Evolutionary conservation across 306 rosid species (phyloP).

Genomic region (Carpinus viminea): DNA sequence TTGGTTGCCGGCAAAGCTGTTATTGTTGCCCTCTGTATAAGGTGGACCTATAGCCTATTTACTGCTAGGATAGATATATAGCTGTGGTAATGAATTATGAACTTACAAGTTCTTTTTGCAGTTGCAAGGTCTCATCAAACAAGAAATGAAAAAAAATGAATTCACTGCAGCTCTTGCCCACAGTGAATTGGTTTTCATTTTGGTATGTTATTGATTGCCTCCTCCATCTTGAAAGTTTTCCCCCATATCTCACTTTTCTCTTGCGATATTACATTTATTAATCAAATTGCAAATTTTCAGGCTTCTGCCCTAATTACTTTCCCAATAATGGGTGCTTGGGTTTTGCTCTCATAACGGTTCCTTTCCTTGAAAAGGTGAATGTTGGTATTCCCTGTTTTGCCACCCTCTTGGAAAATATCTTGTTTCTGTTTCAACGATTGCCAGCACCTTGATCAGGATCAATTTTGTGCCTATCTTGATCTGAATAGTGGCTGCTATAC

Average conservation of each 20-base stretch:
- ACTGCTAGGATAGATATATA: neutral
- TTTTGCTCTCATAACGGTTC: conserved; percentile 55
- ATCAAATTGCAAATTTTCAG: conserved; percentile 49
- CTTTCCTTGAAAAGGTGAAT: neutral
- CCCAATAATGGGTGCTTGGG: conserved; percentile 78
- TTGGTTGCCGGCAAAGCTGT: neutral
- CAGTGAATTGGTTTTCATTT: conserved; percentile 65
- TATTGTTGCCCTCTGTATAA: neutral
- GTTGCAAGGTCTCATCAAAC: conserved; percentile 75
- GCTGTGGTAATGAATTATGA: conserved; percentile 1
- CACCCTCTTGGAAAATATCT: conserved; percentile 17
- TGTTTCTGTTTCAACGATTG: conserved; percentile 18
- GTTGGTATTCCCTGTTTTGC: neutral
- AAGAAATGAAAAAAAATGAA: conserved; percentile 63
- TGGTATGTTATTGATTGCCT: conserved; percentile 49
- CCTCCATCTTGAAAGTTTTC: conserved; percentile 8
- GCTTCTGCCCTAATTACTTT: conserved; percentile 73
- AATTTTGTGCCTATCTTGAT: conserved; percentile 1
- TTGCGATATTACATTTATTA: conserved; percentile 20
- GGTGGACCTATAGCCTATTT: neutral
- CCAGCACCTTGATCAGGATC: neutral
- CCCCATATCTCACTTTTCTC: conserved; percentile 2
- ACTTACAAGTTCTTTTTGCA: conserved; percentile 30
- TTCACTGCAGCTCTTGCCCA: conserved; percentile 60
- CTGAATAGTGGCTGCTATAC: neutral